phyloP scores from a whole-genome alignment of 768 basidiomycete species.

The Leccinum obscurum region DNA sequence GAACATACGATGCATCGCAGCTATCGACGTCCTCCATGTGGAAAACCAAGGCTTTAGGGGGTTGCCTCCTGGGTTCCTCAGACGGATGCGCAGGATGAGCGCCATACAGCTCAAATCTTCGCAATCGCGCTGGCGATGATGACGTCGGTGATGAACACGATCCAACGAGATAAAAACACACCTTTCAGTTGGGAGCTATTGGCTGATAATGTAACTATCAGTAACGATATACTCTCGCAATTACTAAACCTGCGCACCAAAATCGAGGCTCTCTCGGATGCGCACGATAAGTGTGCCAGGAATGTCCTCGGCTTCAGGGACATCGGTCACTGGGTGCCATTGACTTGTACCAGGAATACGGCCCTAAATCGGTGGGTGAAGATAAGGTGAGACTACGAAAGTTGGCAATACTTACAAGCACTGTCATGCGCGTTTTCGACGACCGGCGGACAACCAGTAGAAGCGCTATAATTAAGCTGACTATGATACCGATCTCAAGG shows the following conservation, averaged over 20 bases:
- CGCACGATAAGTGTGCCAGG: conserved; percentile 85
- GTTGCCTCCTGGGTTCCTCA: conserved; percentile 75
- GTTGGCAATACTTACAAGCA: conserved; percentile 53
- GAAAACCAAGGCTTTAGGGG: conserved; percentile 81
- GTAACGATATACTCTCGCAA: not conserved
- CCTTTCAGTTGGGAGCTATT: conserved; percentile 96
- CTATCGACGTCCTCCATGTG: conserved; percentile 91
- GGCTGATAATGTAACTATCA: conserved; percentile 42
- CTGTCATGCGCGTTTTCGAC: conserved; percentile 86
- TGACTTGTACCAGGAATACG: conserved; percentile 83
- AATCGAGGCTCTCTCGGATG: conserved; percentile 88
- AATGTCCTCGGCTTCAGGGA: conserved; percentile 78
- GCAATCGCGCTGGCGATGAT: conserved; percentile 58
- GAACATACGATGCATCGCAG: conserved; percentile 84
- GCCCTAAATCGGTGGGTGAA: conserved; percentile 49
- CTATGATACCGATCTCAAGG: conserved; percentile 90
- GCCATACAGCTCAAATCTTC: conserved; percentile 89
- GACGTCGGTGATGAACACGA: conserved; percentile 1
- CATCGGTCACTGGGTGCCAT: conserved; percentile 91
- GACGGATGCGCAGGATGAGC: conserved; percentile 79
- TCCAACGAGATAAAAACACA: not conserved
- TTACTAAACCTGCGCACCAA: conserved; percentile 51
- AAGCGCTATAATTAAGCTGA: conserved; percentile 84
- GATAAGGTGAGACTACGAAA: not conserved
- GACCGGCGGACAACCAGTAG: conserved; percentile 89